Conservation (phyloP, 768 basidiomycete genomes). For the Nidula microcarpa region DNA sequence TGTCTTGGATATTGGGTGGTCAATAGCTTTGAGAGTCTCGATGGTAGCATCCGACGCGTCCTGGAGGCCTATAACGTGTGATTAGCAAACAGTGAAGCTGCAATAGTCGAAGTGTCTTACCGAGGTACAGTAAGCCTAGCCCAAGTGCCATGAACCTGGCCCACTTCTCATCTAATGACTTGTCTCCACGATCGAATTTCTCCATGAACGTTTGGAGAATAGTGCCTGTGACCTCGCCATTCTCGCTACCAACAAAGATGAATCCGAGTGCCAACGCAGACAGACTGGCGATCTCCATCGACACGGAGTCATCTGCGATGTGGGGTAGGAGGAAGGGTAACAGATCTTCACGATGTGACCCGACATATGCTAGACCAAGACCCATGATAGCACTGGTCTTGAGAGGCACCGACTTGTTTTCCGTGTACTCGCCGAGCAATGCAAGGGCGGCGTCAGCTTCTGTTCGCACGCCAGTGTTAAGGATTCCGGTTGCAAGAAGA, state of each 20-base stretch:
- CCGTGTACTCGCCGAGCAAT: constrained; percentile 85
- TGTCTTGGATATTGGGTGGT: constrained; percentile 87
- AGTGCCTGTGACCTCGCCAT: constrained; percentile 86
- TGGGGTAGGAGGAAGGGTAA: constrained; percentile 73
- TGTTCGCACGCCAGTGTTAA: constrained; percentile 85
- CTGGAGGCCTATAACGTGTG: constrained; percentile 63
- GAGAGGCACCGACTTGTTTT: constrained; percentile 79
- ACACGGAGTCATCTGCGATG: constrained; percentile 74
- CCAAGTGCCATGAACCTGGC: constrained; percentile 87
- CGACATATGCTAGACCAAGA: constrained; percentile 90
- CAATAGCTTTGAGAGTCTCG: constrained; percentile 89
- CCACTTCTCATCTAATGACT: constrained; percentile 90
- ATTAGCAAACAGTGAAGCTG: background rate
- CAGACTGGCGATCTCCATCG: constrained; percentile 87
- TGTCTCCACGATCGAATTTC: constrained; percentile 55
- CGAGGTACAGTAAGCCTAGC: constrained; percentile 86
- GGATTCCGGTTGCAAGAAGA: constrained; percentile 88
- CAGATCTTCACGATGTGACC: constrained; percentile 88
- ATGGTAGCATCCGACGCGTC: constrained; percentile 92
- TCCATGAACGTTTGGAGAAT: constrained; percentile 94
- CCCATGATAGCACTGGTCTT: constrained; percentile 90
- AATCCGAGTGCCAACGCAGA: constrained; percentile 90
- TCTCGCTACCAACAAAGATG: constrained; percentile 92
- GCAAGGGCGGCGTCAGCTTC: constrained; percentile 93
- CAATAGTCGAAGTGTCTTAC: constrained; percentile 35